phyloP scores from a whole-genome alignment of 2,329 filamentous ascomycete species.

The Ceratocystis ficicola region DNA sequence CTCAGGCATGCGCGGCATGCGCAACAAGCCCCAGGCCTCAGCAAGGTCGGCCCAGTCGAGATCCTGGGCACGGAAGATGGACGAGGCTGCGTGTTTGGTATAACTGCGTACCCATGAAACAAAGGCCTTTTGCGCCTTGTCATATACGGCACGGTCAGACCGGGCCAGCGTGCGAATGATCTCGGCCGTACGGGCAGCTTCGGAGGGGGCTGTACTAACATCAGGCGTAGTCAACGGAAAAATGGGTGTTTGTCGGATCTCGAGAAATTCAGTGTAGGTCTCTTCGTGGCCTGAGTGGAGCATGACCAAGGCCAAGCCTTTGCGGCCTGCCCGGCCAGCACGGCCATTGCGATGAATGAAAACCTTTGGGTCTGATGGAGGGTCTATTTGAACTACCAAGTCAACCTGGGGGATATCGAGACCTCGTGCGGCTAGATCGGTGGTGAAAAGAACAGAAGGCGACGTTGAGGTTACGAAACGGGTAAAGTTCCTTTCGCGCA shows the following conservation, averaged over 20 bases:
- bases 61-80: conserved; percentile 74
- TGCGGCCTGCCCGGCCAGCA: conserved; percentile 76
- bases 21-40: conserved; percentile 72
- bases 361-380: conserved; percentile 52
- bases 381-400: conserved; percentile 64
- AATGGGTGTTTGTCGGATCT: conserved; percentile 78
- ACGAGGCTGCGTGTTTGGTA: conserved; percentile 76
- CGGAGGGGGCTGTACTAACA: conserved; percentile 46
- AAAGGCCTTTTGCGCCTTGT: conserved; percentile 83
- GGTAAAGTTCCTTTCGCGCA: conserved; percentile 76
- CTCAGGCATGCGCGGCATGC: conserved; percentile 89
- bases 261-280: conserved; percentile 78
- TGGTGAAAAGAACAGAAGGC: conserved; percentile 76
- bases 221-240: conserved; percentile 45
- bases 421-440: conserved; percentile 80
- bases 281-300: conserved; percentile 76
- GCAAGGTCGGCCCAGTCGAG: conserved; percentile 77
- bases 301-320: conserved; percentile 74
- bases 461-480: conserved; percentile 63
- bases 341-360: conserved; percentile 90
- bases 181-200: conserved; percentile 46
- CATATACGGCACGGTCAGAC: conserved; percentile 50
- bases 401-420: conserved; percentile 88
- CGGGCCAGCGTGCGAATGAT: conserved; percentile 49
- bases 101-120: conserved; percentile 90